Percentiles rank a stretch among this genome's conserved stretches.
These are phyloP conservation scores for Leptographium lundbergii DNA, from an alignment of 2,329 filamentous ascomycete species.

Conservation along the genomic window DNA sequence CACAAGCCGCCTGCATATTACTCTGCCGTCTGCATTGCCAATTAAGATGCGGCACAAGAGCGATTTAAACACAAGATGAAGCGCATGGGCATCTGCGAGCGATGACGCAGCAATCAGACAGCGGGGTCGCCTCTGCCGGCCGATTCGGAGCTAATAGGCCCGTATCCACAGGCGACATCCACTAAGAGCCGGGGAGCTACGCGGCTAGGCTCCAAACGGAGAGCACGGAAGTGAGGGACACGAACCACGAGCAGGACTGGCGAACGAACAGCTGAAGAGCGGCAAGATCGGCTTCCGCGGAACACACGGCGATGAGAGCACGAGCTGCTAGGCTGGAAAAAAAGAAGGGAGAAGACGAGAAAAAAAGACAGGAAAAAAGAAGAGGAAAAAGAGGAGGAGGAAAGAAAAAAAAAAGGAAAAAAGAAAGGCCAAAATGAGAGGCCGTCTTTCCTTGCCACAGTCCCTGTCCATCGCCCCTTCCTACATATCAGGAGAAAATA, in stretches of 20 bases:
- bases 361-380: background rate
- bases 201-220: background rate
- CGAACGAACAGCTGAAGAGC: background rate
- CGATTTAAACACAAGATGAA: background rate
- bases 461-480: background rate
- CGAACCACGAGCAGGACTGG: background rate
- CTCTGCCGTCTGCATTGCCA: background rate
- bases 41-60: background rate
- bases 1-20: background rate
- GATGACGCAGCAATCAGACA: background rate
- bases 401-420: background rate
- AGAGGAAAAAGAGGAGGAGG: background rate
- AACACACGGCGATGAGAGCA: background rate
- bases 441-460: background rate
- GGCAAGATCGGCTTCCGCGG: background rate
- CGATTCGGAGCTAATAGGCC: background rate
- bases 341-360: background rate
- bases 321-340: background rate
- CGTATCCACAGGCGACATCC: background rate
- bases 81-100: background rate
- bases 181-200: background rate
- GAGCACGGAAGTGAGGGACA: background rate
- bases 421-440: background rate
- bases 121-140: background rate
- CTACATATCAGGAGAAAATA: background rate